Conservation (phyloP, 2,329 filamentous ascomycete species). For the Aureobasidium sp. region DNA sequence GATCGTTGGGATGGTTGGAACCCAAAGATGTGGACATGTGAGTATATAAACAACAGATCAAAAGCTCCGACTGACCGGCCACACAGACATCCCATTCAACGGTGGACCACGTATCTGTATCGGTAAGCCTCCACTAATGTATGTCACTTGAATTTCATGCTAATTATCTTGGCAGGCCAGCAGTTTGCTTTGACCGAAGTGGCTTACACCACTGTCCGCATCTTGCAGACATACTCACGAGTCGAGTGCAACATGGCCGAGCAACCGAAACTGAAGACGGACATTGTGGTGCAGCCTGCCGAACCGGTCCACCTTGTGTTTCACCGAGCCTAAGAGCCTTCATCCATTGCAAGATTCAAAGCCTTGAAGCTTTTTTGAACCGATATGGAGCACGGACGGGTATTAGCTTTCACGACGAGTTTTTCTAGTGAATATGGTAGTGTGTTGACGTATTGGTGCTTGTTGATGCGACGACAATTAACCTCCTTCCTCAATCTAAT, state of each 20-base stretch:
- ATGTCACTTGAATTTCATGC: background rate
- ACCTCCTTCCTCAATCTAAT: background rate
- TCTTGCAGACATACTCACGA: conserved; percentile 39
- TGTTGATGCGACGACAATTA: background rate
- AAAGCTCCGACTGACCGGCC: background rate
- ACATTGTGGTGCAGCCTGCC: conserved; percentile 44
- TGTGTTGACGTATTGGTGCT: background rate
- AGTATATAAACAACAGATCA: conserved; percentile 7
- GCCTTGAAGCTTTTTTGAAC: background rate
- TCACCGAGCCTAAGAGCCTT: background rate
- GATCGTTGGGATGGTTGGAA: conserved; percentile 46
- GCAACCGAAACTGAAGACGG: conserved; percentile 36
- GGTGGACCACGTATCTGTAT: conserved; percentile 45
- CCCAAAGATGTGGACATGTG: conserved; percentile 42
- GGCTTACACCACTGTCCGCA: conserved; percentile 41
- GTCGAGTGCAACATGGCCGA: conserved; percentile 36
- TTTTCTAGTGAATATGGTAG: background rate
- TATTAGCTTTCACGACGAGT: background rate
- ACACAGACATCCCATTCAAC: conserved; percentile 38
- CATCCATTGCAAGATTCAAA: background rate
- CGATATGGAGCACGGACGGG: too few relatives aligned
- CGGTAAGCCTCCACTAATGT: background rate
- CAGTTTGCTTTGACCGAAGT: conserved; percentile 47
- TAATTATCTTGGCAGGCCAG: conserved; percentile 30
- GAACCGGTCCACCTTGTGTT: conserved; percentile 17